Percentiles rank a stretch among this genome's conserved stretches.
Evolutionary conservation across 176 grass and related monocot genomes (phyloP).

Genomic region (Paspalum vaginatum): DNA sequence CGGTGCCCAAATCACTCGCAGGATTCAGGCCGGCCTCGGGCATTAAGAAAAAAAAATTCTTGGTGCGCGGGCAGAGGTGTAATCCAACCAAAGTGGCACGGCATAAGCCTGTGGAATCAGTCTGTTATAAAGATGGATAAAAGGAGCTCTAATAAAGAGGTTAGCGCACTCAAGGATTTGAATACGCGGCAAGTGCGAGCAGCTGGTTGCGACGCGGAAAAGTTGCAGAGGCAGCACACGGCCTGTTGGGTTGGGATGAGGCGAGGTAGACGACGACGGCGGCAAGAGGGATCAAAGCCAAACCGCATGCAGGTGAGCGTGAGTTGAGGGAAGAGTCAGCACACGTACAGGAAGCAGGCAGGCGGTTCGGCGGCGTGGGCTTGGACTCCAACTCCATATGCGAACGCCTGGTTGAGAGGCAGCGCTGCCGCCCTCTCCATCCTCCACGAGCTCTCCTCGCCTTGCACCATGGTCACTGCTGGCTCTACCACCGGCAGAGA

Average conservation of each 20-base stretch:
- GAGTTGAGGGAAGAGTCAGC: slow-evolving; percentile 26
- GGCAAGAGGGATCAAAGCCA: slow-evolving; percentile 1
- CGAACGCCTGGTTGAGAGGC: slow-evolving; percentile 48
- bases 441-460: slow-evolving; percentile 67
- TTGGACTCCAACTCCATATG: slow-evolving; percentile 56
- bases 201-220: slow-evolving; percentile 31
- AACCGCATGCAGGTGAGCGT: not conserved
- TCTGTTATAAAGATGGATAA: slow-evolving; percentile 76
- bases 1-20: slow-evolving; percentile 55
- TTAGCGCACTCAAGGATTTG: slow-evolving; percentile 55
- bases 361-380: slow-evolving; percentile 37
- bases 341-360: slow-evolving; percentile 75
- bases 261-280: slow-evolving; percentile 17
- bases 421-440: slow-evolving; percentile 53
- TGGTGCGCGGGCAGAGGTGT: slow-evolving; percentile 65
- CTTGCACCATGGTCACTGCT: slow-evolving; percentile 52
- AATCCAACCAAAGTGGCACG: slow-evolving; percentile 63
- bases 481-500: slow-evolving; percentile 32
- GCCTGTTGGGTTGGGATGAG: too few species aligned
- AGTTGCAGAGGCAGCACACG: not conserved
- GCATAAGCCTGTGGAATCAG: slow-evolving; percentile 63
- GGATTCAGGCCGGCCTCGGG: slow-evolving; percentile 47
- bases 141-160: slow-evolving; percentile 50
- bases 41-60: slow-evolving; percentile 60
- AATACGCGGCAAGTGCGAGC: slow-evolving; percentile 42